Base-by-base conservation (phyloP, 768 basidiomycete genomes). In the Trametes cubensis region DNA sequence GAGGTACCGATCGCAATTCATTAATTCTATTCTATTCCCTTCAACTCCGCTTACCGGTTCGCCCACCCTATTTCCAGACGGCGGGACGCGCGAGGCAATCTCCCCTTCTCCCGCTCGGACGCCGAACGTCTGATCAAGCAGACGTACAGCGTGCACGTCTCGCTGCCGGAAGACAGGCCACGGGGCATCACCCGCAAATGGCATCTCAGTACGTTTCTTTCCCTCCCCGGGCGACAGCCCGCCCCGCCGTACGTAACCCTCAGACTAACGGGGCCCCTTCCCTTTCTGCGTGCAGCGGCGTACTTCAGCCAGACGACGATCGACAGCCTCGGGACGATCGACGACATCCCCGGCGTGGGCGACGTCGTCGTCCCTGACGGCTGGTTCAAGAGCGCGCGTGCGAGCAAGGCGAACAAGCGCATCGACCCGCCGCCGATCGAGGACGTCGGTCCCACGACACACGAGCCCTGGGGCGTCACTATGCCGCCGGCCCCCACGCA, bases 281-380 rank as follows among this genome's bases (percentile, higher is more conserved):
- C 34, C 10, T 34, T 21, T 54, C 42, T 48, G 26, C 42, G 21
- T 52, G 8, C 70, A 93, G 91, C 91, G 62, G 90, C 91, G 49
- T 93, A 93, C 79, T 93, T 91, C 73, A 91, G 88, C 67, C 90
- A 90, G 69, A 85, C 85, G 69, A 88, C 82, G 58, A 77, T 92
- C 61, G 87, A 90, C 71, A 80, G 80, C 57, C 83, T 93, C 44
- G 79, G 81, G 65, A 91, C 88, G 40, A 84, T 92, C 52, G 89
- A 91, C 72, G 82, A 79, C 52, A 82, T 92, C 68, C 84, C 79
- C 25, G 84, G 83, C 52, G 79, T 92, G 62, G 85, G 86, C 44
- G 84, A 88, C 72, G 75, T 86, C 20, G 72, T 74, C 46, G 87
- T 92, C 18, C 91, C 90, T 44, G 87, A 89, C 38, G 89, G 88